Conservation (phyloP, 306 rosid genomes). For the Cucumis sativus region DNA sequence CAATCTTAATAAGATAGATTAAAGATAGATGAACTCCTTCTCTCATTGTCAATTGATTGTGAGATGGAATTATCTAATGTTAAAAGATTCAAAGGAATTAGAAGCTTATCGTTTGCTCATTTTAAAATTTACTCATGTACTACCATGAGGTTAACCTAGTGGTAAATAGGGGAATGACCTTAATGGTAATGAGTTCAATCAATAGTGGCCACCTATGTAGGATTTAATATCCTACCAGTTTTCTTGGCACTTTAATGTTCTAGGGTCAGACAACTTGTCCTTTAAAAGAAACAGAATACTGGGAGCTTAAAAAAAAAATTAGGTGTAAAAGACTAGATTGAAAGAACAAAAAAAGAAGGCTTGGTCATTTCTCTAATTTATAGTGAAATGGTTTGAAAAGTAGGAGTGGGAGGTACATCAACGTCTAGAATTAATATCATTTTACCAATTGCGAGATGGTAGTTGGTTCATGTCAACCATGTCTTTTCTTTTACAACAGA, state of each 20-base stretch:
- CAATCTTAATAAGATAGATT: no score
- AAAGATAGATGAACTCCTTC: no score
- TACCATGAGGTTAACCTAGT: no score
- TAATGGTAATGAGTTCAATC: no score
- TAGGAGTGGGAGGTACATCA: neutral
- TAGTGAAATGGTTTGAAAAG: neutral
- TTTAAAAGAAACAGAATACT: no score
- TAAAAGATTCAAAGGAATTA: neutral
- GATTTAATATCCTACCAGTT: no score
- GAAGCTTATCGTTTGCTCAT: neutral
- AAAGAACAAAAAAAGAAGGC: neutral
- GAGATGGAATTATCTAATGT: neutral
- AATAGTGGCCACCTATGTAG: no score
- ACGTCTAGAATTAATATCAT: neutral
- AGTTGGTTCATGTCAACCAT: neutral
- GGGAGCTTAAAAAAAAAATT: no score
- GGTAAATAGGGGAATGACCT: no score
- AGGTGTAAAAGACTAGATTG: neutral
- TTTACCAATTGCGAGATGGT: neutral
- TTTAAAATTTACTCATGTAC: neutral
- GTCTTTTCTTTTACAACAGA: neutral
- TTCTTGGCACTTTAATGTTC: no score
- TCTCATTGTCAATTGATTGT: no score
- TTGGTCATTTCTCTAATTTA: neutral
- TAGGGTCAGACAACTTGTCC: no score